phyloP scores from a whole-genome alignment of 176 grass and related monocot genomes.

The Tuctoria greenei region DNA sequence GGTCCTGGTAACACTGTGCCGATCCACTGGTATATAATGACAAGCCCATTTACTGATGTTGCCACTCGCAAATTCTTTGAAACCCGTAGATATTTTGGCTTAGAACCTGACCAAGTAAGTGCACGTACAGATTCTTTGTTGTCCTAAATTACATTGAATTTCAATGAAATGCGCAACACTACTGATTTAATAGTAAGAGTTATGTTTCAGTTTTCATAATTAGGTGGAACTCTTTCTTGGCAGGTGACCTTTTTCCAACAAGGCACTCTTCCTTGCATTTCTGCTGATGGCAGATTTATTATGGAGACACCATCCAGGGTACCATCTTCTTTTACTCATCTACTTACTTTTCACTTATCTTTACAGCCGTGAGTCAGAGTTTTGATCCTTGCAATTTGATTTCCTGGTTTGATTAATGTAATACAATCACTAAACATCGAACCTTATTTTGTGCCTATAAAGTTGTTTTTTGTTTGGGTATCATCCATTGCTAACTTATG shows the following conservation, averaged over 20 bases:
- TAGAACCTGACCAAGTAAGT: constrained; percentile 87
- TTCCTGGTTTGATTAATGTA: constrained; percentile 1
- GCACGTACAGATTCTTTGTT: background rate
- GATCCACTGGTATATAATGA: constrained; percentile 99
- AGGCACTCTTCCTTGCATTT: constrained; percentile 95
- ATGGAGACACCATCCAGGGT: constrained; percentile 96
- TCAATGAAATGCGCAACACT: constrained; percentile 11
- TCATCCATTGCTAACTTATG: constrained; percentile 22
- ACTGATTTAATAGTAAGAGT: constrained; percentile 19
- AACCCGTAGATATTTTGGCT: constrained; percentile 89
- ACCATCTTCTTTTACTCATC: background rate
- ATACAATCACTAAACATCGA: constrained; percentile 5
- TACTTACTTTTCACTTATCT: background rate
- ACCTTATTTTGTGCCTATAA: background rate
- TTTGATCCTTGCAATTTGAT: background rate
- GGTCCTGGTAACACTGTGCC: constrained; percentile 50
- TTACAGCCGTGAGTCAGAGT: background rate
- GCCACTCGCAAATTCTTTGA: constrained; percentile 86
- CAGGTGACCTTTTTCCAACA: constrained; percentile 98
- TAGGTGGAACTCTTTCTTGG: constrained; percentile 37
- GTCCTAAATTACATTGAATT: background rate
- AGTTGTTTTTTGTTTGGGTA: background rate
- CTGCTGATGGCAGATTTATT: constrained; percentile 93
- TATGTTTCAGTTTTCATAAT: constrained; percentile 28
- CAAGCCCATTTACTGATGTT: constrained; percentile 89